Evolutionary conservation across 441 rosid species (phyloP).

Genomic region (Jatropha multifida): DNA sequence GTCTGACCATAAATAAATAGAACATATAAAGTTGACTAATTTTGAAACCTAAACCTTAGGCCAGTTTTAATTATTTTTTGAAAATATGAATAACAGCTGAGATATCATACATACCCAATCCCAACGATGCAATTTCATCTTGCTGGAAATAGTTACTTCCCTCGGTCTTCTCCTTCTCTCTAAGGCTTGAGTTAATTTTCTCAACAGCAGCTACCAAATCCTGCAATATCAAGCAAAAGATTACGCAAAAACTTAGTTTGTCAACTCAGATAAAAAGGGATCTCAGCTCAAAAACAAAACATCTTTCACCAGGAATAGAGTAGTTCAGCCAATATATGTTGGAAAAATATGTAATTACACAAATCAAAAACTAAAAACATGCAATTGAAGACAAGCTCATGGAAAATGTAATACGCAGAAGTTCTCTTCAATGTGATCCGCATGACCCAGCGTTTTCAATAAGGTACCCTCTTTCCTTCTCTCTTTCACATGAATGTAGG

Average conservation of each 20-base stretch:
- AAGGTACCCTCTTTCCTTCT: too few species aligned
- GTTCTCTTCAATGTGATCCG: neutral
- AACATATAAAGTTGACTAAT: neutral
- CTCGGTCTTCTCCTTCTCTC: neutral
- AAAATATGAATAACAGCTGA: neutral
- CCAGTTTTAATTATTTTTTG: neutral
- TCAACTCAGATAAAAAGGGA: neutral
- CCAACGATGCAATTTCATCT: conserved; percentile 57
- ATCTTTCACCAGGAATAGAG: neutral
- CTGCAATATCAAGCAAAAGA: conserved; percentile 30
- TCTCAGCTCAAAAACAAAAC: neutral
- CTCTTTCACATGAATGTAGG: too few species aligned
- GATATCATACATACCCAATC: conserved; percentile 42
- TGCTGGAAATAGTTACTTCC: conserved; percentile 18
- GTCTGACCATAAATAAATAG: too few species aligned
- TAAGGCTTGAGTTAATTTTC: conserved; percentile 51
- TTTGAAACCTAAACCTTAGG: neutral
- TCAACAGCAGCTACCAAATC: conserved; percentile 58
- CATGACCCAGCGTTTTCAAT: neutral
- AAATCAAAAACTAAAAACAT: neutral
- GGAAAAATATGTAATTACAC: too few species aligned
- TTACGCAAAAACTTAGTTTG: neutral
- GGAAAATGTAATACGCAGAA: neutral
- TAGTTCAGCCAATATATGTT: conserved; percentile 1
- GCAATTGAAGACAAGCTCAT: neutral